These are phyloP conservation scores for Oryza rufipogon DNA, from an alignment of 176 grass and related monocot species.

Conservation along the genomic window DNA sequence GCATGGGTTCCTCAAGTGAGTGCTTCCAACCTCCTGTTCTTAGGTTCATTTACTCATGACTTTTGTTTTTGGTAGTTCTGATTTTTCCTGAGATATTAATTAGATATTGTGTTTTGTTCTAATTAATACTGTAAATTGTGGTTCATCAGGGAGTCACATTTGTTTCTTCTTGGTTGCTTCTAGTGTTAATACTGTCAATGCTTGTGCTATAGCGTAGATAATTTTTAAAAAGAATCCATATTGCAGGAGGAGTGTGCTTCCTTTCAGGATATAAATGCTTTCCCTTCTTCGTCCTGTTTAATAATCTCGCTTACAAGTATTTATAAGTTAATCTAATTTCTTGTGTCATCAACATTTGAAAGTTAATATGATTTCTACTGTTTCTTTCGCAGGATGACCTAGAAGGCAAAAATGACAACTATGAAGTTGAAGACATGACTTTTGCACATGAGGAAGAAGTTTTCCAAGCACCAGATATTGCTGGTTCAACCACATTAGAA, in stretches of 20 bases:
- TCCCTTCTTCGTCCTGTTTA: slow-evolving; percentile 14
- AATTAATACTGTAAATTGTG: not conserved
- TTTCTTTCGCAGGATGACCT: slow-evolving; percentile 59
- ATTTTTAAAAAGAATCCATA: not conserved
- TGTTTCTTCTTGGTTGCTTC: slow-evolving; percentile 11
- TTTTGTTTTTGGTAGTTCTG: not conserved
- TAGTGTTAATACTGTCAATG: slow-evolving; percentile 29
- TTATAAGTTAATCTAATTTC: not conserved
- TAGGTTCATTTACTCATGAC: slow-evolving; percentile 1
- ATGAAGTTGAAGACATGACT: slow-evolving; percentile 89
- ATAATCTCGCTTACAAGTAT: not conserved
- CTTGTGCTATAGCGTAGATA: not conserved
- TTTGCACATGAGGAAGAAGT: slow-evolving; percentile 82
- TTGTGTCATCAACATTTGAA: not conserved
- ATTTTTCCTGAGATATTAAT: not conserved
- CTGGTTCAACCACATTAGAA: slow-evolving; percentile 47
- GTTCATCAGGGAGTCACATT: slow-evolving; percentile 14
- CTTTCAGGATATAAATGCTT: not conserved
- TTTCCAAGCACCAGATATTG: slow-evolving; percentile 52
- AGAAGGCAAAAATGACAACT: slow-evolving; percentile 44
- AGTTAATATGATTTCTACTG: not conserved
- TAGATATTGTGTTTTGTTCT: slow-evolving; percentile 2
- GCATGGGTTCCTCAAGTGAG: slow-evolving; percentile 98
- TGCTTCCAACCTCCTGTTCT: slow-evolving; percentile 15
- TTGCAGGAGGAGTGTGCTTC: slow-evolving; percentile 26